These are phyloP conservation scores for Tulasnella sp. DNA, from an alignment of 768 basidiomycete genomes.

Conservation along the genomic window DNA sequence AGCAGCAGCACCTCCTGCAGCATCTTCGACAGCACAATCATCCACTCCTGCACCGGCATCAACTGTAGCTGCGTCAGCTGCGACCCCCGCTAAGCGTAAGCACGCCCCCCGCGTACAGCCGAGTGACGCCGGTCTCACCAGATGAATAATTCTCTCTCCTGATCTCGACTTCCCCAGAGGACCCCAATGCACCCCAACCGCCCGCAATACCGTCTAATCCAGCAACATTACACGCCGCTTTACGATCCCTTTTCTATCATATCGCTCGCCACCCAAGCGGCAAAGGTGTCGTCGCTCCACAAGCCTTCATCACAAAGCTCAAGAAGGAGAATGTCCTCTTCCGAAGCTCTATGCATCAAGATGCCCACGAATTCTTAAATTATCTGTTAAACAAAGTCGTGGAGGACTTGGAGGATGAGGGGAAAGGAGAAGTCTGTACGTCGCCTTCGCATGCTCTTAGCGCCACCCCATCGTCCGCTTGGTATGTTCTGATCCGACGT, in stretches of 20 bases:
- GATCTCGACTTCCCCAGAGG: slow-evolving; percentile 25
- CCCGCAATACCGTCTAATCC: slow-evolving; percentile 51
- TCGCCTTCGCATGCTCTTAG: neutral
- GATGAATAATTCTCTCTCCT: slow-evolving; percentile 12
- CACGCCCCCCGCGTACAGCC: neutral
- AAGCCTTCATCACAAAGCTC: slow-evolving; percentile 87
- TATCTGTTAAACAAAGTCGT: slow-evolving; percentile 88
- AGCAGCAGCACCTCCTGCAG: slow-evolving; percentile 42
- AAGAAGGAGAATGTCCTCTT: slow-evolving; percentile 90
- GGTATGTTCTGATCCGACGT: slow-evolving; percentile 1
- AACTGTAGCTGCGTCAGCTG: slow-evolving; percentile 19
- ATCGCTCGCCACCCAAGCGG: slow-evolving; percentile 72
- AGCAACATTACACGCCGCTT: slow-evolving; percentile 79
- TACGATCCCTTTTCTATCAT: slow-evolving; percentile 81
- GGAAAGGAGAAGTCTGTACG: slow-evolving; percentile 7
- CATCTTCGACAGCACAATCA: slow-evolving; percentile 22
- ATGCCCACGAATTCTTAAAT: slow-evolving; percentile 97
- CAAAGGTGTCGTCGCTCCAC: slow-evolving; percentile 81
- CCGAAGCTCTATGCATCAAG: slow-evolving; percentile 87
- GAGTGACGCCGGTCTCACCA: neutral
- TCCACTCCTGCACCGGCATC: slow-evolving; percentile 26
- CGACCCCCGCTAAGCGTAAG: neutral
- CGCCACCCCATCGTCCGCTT: neutral
- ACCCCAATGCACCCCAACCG: slow-evolving; percentile 30
- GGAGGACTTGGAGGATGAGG: slow-evolving; percentile 79